phyloP scores from a whole-genome alignment of 495 filamentous ascomycete species.

The Aspergillus diversus region DNA sequence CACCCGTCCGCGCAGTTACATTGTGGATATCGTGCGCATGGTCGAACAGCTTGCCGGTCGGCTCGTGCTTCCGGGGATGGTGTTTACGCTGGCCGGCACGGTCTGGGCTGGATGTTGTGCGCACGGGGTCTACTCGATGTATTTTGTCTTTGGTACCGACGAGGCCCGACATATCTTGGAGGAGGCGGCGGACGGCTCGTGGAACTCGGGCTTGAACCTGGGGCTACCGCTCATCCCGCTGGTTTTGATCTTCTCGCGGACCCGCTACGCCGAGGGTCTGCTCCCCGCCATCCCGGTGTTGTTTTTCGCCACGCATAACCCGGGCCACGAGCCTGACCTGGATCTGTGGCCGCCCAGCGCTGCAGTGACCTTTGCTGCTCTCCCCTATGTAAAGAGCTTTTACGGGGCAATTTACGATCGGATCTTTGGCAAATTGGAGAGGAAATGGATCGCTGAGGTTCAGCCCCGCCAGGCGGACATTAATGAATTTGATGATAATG shows the following conservation, averaged over 20 bases:
- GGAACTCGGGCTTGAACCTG: constrained; percentile 49
- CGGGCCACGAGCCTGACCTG: constrained; percentile 45
- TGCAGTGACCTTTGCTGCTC: constrained; percentile 66
- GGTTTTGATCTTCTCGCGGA: constrained; percentile 61
- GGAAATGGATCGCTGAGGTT: constrained; percentile 66
- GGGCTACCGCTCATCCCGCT: constrained; percentile 67
- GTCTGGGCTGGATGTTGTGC: constrained; percentile 58
- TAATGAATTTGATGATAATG: constrained; percentile 48
- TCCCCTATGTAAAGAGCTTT: constrained; percentile 68
- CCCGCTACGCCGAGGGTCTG: constrained; percentile 58
- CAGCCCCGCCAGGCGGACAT: constrained; percentile 60
- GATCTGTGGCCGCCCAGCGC: constrained; percentile 75
- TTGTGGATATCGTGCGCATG: constrained; percentile 62
- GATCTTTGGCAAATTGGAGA: constrained; percentile 64
- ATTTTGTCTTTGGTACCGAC: constrained; percentile 64
- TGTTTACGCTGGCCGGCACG: constrained; percentile 57
- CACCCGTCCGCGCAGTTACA: constrained; percentile 67
- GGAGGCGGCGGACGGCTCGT: constrained; percentile 40
- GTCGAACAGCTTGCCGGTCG: constrained; percentile 58
- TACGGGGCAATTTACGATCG: constrained; percentile 71
- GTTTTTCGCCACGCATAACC: constrained; percentile 58
- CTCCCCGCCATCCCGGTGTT: constrained; percentile 65
- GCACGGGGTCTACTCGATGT: constrained; percentile 63
- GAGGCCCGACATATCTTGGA: constrained; percentile 58
- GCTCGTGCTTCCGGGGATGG: constrained; percentile 61